Conservation (phyloP, 257 asterid genomes). For the Pogostemon cablin region DNA sequence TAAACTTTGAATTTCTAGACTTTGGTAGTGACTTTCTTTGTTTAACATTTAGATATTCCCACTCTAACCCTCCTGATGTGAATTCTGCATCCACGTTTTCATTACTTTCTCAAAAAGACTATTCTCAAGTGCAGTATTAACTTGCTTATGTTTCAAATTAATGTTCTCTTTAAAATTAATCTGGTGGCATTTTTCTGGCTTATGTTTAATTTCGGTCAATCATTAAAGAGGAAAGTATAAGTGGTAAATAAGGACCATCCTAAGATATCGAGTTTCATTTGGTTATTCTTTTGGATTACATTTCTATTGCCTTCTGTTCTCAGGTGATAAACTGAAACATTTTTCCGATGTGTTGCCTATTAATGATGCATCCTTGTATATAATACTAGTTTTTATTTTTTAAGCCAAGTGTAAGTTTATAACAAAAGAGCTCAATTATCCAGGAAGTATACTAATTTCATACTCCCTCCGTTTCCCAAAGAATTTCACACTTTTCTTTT, state of each 20-base stretch:
- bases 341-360: background rate
- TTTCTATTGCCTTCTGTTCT: conserved; percentile 7
- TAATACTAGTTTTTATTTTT: background rate
- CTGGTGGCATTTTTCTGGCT: conserved; percentile 19
- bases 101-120: background rate
- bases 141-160: conserved; percentile 6
- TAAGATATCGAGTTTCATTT: background rate
- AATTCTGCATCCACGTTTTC: conserved; percentile 6
- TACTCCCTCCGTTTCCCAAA: too few relatives aligned
- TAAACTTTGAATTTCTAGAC: conserved; percentile 10
- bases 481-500: too few relatives aligned
- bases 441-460: too few relatives aligned
- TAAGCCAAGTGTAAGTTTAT: background rate
- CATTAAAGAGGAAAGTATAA: background rate
- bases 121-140: background rate
- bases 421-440: background rate
- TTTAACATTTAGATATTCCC: conserved; percentile 17
- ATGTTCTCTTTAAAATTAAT: background rate
- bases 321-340: background rate
- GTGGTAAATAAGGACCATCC: background rate
- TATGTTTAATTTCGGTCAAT: background rate
- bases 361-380: background rate
- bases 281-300: background rate
- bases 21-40: conserved; percentile 19
- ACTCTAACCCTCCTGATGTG: background rate